These are phyloP conservation scores for Auricularia cornea DNA, from an alignment of 768 basidiomycete species.

Conservation along the genomic window DNA sequence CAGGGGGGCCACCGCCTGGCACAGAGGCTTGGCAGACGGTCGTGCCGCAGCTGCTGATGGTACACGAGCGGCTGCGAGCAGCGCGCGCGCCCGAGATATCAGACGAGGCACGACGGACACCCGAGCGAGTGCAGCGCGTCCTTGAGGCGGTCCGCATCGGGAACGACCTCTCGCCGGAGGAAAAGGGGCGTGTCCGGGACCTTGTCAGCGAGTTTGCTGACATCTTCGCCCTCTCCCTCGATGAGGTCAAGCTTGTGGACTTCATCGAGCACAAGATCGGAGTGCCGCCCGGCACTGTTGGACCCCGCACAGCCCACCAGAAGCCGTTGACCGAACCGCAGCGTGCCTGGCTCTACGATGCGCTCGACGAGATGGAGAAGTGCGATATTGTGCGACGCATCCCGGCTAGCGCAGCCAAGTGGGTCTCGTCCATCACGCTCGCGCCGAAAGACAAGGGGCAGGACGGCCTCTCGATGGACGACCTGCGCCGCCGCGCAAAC, in stretches of 20 bases:
- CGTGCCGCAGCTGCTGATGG: too few species aligned
- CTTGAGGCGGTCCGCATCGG: conserved; percentile 18
- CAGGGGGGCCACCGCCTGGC: too few species aligned
- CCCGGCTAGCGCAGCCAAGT: conserved; percentile 14
- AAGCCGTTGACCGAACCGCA: conserved; percentile 25
- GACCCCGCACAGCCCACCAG: conserved; percentile 13
- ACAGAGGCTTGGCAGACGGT: too few species aligned
- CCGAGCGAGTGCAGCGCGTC: conserved; percentile 13
- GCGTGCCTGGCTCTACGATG: conserved; percentile 19
- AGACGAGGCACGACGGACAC: neutral
- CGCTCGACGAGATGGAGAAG: conserved; percentile 26
- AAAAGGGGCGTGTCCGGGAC: conserved; percentile 15
- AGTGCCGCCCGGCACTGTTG: too few species aligned
- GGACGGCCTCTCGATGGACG: conserved; percentile 22
- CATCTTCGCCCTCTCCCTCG: conserved; percentile 30
- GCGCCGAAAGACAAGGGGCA: conserved; percentile 29
- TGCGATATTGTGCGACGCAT: conserved; percentile 27
- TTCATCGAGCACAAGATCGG: conserved; percentile 21
- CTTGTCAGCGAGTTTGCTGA: conserved; percentile 28
- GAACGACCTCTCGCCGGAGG: conserved; percentile 18
- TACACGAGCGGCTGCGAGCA: too few species aligned
- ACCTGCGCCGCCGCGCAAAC: conserved; percentile 27
- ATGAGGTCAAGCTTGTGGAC: conserved; percentile 27
- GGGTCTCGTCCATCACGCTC: conserved; percentile 26
- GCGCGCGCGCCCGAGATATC: too few species aligned